These are phyloP conservation scores for Pseudonitzschia delicatissima DNA, from an alignment of 108 stramenopile genomes.

Conservation along the genomic window DNA sequence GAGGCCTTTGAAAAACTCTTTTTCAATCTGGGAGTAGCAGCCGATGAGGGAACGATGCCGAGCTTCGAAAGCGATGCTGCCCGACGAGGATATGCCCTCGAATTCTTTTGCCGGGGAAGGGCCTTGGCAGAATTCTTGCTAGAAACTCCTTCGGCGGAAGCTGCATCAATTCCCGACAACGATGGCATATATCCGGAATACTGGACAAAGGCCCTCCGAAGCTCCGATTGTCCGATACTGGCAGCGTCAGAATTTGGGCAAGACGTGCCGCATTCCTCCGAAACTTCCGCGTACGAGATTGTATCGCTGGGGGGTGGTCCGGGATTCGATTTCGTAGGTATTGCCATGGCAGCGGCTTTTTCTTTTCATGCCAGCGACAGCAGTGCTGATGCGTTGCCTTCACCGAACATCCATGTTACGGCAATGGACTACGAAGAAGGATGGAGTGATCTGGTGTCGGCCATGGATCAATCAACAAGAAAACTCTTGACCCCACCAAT, in stretches of 20 bases:
- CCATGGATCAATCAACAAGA: slow-evolving; percentile 37
- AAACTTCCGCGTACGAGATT: slow-evolving; percentile 4
- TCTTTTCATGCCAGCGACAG: not conserved
- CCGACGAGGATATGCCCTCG: slow-evolving; percentile 52
- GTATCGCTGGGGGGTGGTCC: slow-evolving; percentile 62
- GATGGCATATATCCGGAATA: not conserved
- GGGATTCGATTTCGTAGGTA: slow-evolving; percentile 57
- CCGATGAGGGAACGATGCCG: slow-evolving; percentile 48
- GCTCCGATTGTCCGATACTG: not conserved
- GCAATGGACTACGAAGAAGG: slow-evolving; percentile 66
- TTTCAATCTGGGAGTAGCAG: slow-evolving; percentile 42
- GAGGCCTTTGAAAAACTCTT: slow-evolving; percentile 25
- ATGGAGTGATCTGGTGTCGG: slow-evolving; percentile 47
- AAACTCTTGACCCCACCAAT: slow-evolving; percentile 5
- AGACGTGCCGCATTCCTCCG: too few species aligned
- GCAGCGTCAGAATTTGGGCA: not conserved
- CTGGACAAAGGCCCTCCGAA: not conserved
- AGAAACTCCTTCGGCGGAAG: not conserved
- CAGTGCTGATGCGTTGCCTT: not conserved
- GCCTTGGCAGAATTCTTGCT: slow-evolving; percentile 43
- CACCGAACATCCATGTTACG: slow-evolving; percentile 23
- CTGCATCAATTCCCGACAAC: not conserved
- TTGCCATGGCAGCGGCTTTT: slow-evolving; percentile 39
- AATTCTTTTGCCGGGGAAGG: slow-evolving; percentile 46
- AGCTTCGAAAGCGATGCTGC: slow-evolving; percentile 50